These are phyloP conservation scores for Neoarthrinium moseri DNA, from an alignment of 2,329 filamentous ascomycete genomes.

Conservation along the genomic window DNA sequence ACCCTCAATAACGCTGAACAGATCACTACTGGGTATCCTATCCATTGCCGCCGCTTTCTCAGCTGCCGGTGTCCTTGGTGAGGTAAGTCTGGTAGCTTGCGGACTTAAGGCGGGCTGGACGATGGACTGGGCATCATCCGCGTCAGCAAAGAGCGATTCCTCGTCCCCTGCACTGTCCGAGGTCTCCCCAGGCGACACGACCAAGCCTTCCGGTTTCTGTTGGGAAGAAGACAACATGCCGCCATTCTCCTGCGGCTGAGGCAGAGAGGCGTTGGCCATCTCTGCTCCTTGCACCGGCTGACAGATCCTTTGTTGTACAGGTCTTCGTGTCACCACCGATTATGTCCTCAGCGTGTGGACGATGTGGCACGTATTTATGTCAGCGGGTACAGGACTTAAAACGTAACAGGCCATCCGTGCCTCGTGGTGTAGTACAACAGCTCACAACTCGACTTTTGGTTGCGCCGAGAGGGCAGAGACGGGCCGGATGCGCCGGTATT, in stretches of 20 bases:
- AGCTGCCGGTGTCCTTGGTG: conserved; percentile 52
- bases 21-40: conserved; percentile 31
- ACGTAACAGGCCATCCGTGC: too few relatives aligned
- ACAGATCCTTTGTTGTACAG: too few relatives aligned
- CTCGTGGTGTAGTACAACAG: too few relatives aligned
- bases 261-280: neutral
- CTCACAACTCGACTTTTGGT: too few relatives aligned
- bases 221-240: too few relatives aligned
- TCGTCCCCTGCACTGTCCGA: conserved; percentile 30
- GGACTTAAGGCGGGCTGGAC: conserved; percentile 59
- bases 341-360: too few relatives aligned
- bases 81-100: conserved; percentile 54
- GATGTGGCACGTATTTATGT: too few relatives aligned
- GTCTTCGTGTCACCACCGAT: too few relatives aligned
- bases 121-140: conserved; percentile 58
- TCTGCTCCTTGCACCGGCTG: neutral
- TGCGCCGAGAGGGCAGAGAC: too few relatives aligned
- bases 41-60: conserved; percentile 59
- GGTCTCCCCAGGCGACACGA: conserved; percentile 21
- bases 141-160: conserved; percentile 39
- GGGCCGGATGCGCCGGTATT: too few relatives aligned
- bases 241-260: too few relatives aligned
- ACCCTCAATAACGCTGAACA: conserved; percentile 34
- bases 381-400: too few relatives aligned
- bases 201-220: neutral